These are phyloP conservation scores for Larix sibirica DNA, from an alignment of 83 land plant genomes.

Conservation along the genomic window DNA sequence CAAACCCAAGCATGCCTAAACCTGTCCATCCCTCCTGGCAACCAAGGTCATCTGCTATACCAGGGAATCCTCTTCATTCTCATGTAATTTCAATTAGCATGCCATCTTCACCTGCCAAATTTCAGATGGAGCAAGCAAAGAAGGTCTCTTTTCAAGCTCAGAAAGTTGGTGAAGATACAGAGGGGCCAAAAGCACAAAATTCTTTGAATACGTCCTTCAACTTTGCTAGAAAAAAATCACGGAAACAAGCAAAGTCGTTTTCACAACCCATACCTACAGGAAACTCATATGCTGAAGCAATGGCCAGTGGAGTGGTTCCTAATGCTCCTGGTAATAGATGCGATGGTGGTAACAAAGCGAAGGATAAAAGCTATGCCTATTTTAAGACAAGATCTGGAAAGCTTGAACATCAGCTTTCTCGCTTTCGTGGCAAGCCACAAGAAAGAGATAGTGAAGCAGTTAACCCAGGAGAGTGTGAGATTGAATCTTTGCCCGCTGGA, in stretches of 20 bases:
- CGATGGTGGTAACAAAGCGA: conserved; percentile 3
- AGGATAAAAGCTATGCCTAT: conserved; percentile 42
- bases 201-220: neutral
- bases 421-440: conserved; percentile 40
- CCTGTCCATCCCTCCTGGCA: neutral
- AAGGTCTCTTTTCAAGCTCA: conserved; percentile 22
- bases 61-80: neutral
- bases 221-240: neutral
- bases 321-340: neutral
- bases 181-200: neutral
- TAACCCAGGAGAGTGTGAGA: conserved; percentile 4
- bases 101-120: conserved; percentile 43
- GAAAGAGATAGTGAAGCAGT: conserved; percentile 16
- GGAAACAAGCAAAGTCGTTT: conserved; percentile 19
- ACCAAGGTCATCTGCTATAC: neutral
- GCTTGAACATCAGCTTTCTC: conserved; percentile 58
- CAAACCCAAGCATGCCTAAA: neutral
- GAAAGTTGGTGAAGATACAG: conserved; percentile 7
- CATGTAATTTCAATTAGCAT: conserved; percentile 49
- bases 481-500: conserved; percentile 43
- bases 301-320: conserved; percentile 3
- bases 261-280: conserved; percentile 49
- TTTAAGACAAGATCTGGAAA: conserved; percentile 69
- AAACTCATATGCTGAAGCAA: conserved; percentile 6
- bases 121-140: conserved; percentile 6